Conservation (phyloP, 768 basidiomycete species). For the Pholiota molesta region DNA sequence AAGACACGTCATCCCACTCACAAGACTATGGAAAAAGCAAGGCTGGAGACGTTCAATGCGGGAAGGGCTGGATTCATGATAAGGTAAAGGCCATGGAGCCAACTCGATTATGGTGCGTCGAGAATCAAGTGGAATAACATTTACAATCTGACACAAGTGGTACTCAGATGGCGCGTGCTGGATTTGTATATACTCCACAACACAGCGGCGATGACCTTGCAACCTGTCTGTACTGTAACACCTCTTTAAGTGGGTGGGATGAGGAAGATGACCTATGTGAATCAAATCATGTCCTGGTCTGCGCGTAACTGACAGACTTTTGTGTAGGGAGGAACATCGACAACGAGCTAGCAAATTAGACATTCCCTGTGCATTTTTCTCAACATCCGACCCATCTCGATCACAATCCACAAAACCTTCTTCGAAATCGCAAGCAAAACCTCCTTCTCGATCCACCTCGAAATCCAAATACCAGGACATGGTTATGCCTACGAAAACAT, state of each 20-base stretch:
- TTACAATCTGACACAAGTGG: constrained; percentile 5
- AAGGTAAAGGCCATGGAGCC: constrained; percentile 62
- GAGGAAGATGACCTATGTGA: constrained; percentile 85
- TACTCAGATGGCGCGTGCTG: constrained; percentile 83
- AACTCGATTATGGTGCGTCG: constrained; percentile 64
- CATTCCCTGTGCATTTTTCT: constrained; percentile 44
- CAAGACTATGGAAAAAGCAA: constrained; percentile 72
- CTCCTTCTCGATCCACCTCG: constrained; percentile 28
- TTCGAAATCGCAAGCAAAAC: constrained; percentile 35
- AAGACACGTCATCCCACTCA: constrained; percentile 65
- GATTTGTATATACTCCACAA: constrained; percentile 82
- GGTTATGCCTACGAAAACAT: constrained; percentile 41
- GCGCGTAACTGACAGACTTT: constrained; percentile 10
- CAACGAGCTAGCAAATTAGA: constrained; percentile 58
- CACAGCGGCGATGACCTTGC: constrained; percentile 74
- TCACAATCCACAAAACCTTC: constrained; percentile 27
- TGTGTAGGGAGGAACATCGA: constrained; percentile 71
- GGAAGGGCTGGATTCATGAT: constrained; percentile 74
- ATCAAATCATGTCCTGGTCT: constrained; percentile 24
- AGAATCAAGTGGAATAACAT: not conserved
- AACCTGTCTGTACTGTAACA: constrained; percentile 83
- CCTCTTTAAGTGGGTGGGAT: constrained; percentile 86
- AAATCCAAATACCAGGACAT: constrained; percentile 37
- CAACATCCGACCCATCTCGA: constrained; percentile 20
- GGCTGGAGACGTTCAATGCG: constrained; percentile 63